Percentiles rank a stretch among this genome's conserved stretches.
These are phyloP conservation scores for Talaromyces sp. DNA, from an alignment of 2,329 filamentous ascomycete species.

Conservation along the genomic window DNA sequence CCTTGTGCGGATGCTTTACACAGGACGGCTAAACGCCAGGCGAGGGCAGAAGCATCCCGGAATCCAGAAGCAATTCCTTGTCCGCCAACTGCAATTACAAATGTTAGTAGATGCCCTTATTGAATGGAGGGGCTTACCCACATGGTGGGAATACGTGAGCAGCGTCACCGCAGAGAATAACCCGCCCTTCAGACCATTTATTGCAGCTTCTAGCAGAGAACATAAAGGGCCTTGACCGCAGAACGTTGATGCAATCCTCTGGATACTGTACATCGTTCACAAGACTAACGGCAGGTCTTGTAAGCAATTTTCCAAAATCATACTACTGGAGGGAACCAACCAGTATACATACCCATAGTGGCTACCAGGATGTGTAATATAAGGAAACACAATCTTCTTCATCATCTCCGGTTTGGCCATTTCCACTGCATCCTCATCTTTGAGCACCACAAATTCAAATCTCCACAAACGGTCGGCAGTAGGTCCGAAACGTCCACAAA, in stretches of 20 bases:
- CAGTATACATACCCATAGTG: constrained; percentile 4
- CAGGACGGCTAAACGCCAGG: constrained; percentile 35
- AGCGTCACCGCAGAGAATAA: constrained; percentile 46
- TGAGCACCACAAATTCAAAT: constrained; percentile 34
- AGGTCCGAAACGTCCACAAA: constrained; percentile 43
- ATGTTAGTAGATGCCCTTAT: not conserved
- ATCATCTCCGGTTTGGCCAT: constrained; percentile 29
- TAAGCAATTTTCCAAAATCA: not conserved
- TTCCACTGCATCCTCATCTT: constrained; percentile 25
- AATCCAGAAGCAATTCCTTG: constrained; percentile 41
- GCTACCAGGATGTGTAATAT: constrained; percentile 21
- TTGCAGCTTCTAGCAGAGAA: constrained; percentile 47
- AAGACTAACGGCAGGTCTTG: constrained; percentile 17
- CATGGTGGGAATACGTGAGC: constrained; percentile 52
- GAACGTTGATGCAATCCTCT: constrained; percentile 43
- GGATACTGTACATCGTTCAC: constrained; percentile 33
- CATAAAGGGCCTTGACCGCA: constrained; percentile 44
- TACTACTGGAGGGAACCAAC: not conserved
- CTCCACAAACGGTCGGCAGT: constrained; percentile 40
- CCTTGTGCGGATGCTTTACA: constrained; percentile 17
- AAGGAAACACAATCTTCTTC: constrained; percentile 25
- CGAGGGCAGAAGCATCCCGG: constrained; percentile 33
- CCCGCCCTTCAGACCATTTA: constrained; percentile 40
- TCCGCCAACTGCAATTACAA: constrained; percentile 29
- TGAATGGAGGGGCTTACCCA: constrained; percentile 16